Evolutionary conservation across 345 rosid species (phyloP).

Genomic region (Camelina sativa): DNA sequence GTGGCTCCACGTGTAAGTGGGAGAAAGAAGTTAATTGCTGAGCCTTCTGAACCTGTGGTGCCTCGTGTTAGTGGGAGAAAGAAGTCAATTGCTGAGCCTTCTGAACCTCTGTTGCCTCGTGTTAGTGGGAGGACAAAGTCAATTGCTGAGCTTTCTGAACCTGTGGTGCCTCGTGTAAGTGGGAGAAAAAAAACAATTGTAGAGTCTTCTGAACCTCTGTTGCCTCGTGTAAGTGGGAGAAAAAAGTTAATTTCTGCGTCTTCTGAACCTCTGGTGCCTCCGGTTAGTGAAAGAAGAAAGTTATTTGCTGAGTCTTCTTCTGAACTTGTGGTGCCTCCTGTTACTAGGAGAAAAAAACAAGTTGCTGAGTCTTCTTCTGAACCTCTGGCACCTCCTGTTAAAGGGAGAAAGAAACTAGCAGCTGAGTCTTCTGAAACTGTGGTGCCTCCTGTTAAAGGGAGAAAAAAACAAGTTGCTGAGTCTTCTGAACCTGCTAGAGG

Average conservation of each 20-base stretch:
- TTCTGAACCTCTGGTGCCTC: slow-evolving; percentile 52
- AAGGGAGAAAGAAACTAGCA: too few species aligned
- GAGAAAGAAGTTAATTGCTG: neutral
- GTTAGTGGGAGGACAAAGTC: slow-evolving; percentile 17
- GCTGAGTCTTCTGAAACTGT: slow-evolving; percentile 48
- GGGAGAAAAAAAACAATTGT: too few species aligned
- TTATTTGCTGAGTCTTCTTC: neutral
- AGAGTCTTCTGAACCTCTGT: too few species aligned
- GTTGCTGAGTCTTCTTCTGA: neutral
- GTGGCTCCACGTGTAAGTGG: neutral
- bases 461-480: too few species aligned
- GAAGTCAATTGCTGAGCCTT: neutral
- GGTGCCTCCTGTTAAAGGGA: slow-evolving; percentile 44
- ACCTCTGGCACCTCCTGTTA: neutral
- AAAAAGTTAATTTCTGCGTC: slow-evolving; percentile 40
- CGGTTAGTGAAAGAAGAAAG: slow-evolving; percentile 24
- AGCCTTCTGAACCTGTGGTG: neutral
- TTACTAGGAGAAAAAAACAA: too few species aligned
- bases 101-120: neutral
- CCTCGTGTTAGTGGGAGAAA: too few species aligned
- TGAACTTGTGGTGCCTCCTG: neutral
- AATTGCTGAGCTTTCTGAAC: slow-evolving; percentile 38
- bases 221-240: neutral
- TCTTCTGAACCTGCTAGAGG: too few species aligned
- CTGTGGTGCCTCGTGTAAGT: neutral